Percentiles rank a stretch among this genome's conserved stretches.
Evolutionary conservation across 768 basidiomycete species (phyloP).

Genomic region (Lentinula edodes): DNA sequence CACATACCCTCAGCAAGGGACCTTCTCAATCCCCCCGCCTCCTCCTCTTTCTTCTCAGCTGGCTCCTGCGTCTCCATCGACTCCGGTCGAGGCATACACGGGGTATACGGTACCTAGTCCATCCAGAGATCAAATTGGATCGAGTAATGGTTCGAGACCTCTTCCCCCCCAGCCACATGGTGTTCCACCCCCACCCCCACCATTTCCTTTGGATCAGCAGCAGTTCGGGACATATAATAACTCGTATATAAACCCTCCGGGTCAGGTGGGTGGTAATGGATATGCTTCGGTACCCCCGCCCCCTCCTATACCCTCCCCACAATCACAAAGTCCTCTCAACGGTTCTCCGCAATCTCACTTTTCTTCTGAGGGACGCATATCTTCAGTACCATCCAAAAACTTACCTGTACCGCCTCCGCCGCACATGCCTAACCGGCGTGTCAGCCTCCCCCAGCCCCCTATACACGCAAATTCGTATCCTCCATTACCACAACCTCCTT

Average conservation of each 20-base stretch:
- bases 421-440: conserved; percentile 1
- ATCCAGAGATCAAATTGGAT: conserved; percentile 21
- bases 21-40: conserved; percentile 1
- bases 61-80: conserved; percentile 26
- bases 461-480: background rate
- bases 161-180: conserved; percentile 33
- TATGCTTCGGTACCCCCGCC: background rate
- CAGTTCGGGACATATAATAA: background rate
- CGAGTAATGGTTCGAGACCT: conserved; percentile 33
- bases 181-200: background rate
- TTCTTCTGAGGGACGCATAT: conserved; percentile 7
- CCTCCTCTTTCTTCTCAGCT: conserved; percentile 23
- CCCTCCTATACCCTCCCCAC: conserved; percentile 11
- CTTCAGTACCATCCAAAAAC: background rate
- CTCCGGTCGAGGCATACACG: conserved; percentile 35
- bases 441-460: conserved; percentile 10
- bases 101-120: conserved; percentile 25
- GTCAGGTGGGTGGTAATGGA: background rate
- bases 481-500: conserved; percentile 8
- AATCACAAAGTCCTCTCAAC: conserved; percentile 7
- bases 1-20: conserved; percentile 3
- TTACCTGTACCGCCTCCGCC: conserved; percentile 1
- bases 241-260: background rate
- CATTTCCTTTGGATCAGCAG: background rate
- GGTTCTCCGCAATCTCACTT: conserved; percentile 16